Conservation (phyloP, 495 filamentous ascomycete species). For the Penicillium simplicissimum region DNA sequence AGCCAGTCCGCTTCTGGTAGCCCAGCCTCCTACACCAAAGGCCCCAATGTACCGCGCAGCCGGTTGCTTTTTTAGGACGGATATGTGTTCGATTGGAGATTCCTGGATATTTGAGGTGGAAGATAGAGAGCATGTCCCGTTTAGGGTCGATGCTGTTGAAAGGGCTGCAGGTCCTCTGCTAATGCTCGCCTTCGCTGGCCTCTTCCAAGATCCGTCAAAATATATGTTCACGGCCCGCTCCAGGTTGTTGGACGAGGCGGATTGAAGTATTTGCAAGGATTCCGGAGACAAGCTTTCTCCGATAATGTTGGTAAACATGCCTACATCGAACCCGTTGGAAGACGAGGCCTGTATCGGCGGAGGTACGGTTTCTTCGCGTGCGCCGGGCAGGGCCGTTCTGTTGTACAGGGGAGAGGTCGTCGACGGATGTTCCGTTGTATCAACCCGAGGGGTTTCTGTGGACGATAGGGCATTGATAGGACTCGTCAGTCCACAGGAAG, state of each 20-base stretch:
- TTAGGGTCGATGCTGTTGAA: conserved; percentile 2
- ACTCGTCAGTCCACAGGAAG: background rate
- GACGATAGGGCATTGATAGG: background rate
- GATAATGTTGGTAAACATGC: conserved; percentile 68
- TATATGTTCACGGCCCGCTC: conserved; percentile 81
- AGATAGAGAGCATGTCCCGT: background rate
- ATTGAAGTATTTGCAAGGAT: conserved; percentile 51
- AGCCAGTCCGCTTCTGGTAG: conserved; percentile 77
- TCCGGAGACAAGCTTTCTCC: conserved; percentile 61
- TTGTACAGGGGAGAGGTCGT: background rate
- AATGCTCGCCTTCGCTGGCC: conserved; percentile 17
- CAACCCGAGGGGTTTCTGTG: background rate
- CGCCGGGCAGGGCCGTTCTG: background rate
- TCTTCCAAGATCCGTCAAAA: conserved; percentile 91
- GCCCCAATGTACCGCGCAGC: conserved; percentile 79
- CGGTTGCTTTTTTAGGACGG: conserved; percentile 50
- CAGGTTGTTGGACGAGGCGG: conserved; percentile 61
- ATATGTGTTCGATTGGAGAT: conserved; percentile 8
- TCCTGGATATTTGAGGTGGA: background rate
- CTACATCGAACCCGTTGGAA: conserved; percentile 61
- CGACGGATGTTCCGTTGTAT: background rate
- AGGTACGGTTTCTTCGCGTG: background rate
- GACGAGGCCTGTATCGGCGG: background rate
- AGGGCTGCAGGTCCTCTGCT: background rate
- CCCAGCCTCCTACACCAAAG: conserved; percentile 90